Evolutionary conservation across 148 eudicot genomes (phyloP).

Genomic region (Amaranthus hypochondriacus): DNA sequence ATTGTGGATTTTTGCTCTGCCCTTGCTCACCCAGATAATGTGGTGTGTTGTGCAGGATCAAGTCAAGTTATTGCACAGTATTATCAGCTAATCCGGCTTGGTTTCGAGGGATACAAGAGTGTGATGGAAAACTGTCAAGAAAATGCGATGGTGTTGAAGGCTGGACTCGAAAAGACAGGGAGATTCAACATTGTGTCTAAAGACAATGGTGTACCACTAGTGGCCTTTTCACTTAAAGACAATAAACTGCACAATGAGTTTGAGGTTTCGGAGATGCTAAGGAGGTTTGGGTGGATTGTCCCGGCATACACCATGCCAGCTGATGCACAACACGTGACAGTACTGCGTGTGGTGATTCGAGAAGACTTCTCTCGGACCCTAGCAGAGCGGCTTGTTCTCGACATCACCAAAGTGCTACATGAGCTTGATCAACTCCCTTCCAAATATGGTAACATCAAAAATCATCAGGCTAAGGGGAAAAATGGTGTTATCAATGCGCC

Average conservation of each 20-base stretch:
- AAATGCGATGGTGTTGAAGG: constrained; percentile 20
- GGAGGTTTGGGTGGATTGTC: constrained; percentile 25
- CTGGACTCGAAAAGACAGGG: constrained; percentile 22
- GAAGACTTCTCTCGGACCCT: constrained; percentile 26
- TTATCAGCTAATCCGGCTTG: constrained; percentile 35
- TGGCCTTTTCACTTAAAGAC: constrained; percentile 28
- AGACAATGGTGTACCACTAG: constrained; percentile 26
- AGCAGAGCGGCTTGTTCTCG: constrained; percentile 18
- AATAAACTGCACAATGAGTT: constrained; percentile 11
- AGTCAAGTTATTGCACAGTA: constrained; percentile 42
- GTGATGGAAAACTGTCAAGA: constrained; percentile 22
- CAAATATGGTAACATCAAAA: background rate
- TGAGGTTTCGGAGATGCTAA: constrained; percentile 17
- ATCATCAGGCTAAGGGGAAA: background rate
- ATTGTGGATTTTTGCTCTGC: too few relatives aligned
- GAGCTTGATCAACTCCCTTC: constrained; percentile 23
- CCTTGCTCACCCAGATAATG: background rate
- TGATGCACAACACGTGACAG: constrained; percentile 21
- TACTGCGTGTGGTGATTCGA: constrained; percentile 27
- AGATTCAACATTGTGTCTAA: constrained; percentile 22
- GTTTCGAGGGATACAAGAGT: constrained; percentile 25
- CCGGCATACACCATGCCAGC: constrained; percentile 30
- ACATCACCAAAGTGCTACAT: constrained; percentile 20
- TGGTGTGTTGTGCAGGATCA: constrained; percentile 25
- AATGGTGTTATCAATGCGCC: constrained; percentile 7